Conservation (phyloP, 2,329 filamentous ascomycete species). For the Diaporthe australafricana region DNA sequence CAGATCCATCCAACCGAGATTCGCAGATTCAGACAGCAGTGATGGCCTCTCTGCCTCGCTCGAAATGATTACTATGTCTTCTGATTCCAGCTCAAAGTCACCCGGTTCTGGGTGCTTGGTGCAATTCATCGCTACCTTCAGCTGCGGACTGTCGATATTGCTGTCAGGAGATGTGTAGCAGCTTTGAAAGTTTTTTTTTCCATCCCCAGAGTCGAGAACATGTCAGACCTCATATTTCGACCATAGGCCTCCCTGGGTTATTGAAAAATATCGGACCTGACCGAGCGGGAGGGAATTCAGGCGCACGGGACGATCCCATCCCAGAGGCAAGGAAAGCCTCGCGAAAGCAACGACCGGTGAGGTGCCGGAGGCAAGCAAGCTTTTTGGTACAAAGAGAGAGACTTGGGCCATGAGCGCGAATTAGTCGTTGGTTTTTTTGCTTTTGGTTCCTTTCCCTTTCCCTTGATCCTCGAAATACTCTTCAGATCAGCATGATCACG, state of each 20-base stretch:
- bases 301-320: neutral
- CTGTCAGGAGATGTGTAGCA: neutral
- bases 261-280: neutral
- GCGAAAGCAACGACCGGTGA: neutral
- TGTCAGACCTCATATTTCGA: too few relatives aligned
- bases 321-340: neutral
- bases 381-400: too few relatives aligned
- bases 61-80: neutral
- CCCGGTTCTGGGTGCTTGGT: too few relatives aligned
- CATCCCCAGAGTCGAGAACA: too few relatives aligned
- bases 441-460: neutral
- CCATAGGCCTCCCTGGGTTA: too few relatives aligned
- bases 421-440: neutral
- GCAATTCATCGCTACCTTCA: neutral
- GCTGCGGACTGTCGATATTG: neutral
- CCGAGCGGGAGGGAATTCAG: too few relatives aligned
- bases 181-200: too few relatives aligned
- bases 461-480: neutral
- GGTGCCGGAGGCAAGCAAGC: too few relatives aligned
- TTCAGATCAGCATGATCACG: too few relatives aligned
- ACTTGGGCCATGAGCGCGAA: too few relatives aligned
- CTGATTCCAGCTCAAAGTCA: neutral
- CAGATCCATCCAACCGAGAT: neutral
- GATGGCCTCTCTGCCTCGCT: neutral
- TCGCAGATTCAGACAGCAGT: neutral